Base-by-base conservation (phyloP, 768 basidiomycete species). In the Mycena sanguinolenta region DNA sequence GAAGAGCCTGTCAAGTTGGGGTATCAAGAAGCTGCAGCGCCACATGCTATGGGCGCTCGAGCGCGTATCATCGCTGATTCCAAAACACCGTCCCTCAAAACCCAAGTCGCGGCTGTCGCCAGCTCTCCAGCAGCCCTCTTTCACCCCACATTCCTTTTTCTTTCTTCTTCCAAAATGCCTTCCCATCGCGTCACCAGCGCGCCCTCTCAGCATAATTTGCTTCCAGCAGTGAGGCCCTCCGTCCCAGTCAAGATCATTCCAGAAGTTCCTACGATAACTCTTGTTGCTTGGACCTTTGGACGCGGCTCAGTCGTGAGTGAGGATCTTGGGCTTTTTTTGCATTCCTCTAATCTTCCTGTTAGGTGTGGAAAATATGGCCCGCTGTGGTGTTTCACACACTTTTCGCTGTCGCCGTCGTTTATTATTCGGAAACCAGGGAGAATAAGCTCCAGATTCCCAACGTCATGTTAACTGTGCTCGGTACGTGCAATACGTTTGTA, bases 331-430 rank as follows among this genome's bases (percentile, higher is more conserved):
- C 36, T 12, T 12, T 6, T 38, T 16, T 23, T 54, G 32, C 52
- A 19, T 54, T 38, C 7, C 19, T 12, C 21, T 42, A 1, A 64
- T 39, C 25, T 2, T 62, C 60, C 34, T n/a, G n/a, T n/a, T 38
- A 86, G 84, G 83, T 91, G 16, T 90, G 88, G 86, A 84, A 86
- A 62, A 90, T 91, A 73, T 92, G 90, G 90, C 90, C 90, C 2
- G 89, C 90, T 0, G 89, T 91, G 2, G 70, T 90, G n/a, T 75
- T 91, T 28, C 88, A 91, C 76, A 90, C 90, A 6, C 58, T 82
- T 6, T 89, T 90, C 72, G 89, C 90, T 7, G 85, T 83, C 23
- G 82, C 87, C 7, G 44, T 59, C 19, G 44, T 72, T 30, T 64
- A 30, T 28, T 27, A 21, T 28, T 65, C 42, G 9, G 49, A 49